Percentiles rank a stretch among this genome's conserved stretches.
Conservation (phyloP, 306 rosid genomes). For the Ochetophila trinervis region DNA sequence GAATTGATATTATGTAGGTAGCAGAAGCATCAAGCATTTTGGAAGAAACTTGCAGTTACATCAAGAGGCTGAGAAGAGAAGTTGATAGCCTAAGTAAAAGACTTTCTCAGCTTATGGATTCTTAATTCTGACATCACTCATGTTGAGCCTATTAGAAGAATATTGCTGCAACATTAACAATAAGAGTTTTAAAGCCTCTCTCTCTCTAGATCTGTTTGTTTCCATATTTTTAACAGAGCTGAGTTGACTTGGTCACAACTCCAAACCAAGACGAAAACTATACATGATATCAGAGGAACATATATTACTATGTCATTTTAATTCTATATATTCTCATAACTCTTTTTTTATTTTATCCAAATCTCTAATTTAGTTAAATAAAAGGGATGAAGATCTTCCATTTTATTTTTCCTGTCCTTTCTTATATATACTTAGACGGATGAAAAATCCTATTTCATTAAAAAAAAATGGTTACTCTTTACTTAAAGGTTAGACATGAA, state of each 20-base stretch:
- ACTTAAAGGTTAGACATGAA: too few relatives aligned
- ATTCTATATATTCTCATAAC: neutral
- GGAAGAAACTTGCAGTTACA: conserved; percentile 42
- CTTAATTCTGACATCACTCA: conserved; percentile 28
- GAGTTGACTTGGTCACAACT: conserved; percentile 4
- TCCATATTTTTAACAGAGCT: conserved; percentile 4
- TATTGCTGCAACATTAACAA: conserved; percentile 7
- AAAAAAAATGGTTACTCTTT: too few relatives aligned
- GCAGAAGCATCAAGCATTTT: conserved; percentile 20
- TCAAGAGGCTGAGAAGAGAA: conserved; percentile 38
- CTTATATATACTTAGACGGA: too few relatives aligned
- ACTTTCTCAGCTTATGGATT: conserved; percentile 32
- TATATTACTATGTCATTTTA: neutral
- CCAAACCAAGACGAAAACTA: neutral
- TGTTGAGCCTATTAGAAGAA: conserved; percentile 25
- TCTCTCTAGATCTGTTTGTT: conserved; percentile 1
- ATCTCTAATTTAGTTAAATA: too few relatives aligned
- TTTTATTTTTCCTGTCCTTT: too few relatives aligned
- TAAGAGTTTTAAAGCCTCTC: neutral
- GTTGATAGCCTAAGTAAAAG: conserved; percentile 37
- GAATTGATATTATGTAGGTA: conserved; percentile 21
- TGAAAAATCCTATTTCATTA: too few relatives aligned
- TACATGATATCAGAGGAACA: neutral
- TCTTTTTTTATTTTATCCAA: too few relatives aligned
- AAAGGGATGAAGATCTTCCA: too few relatives aligned